Evolutionary conservation across 2,329 filamentous ascomycete species (phyloP), one percentile per base, ranked within the genome.

Genomic region (Trichophaea hybrida): DNA sequence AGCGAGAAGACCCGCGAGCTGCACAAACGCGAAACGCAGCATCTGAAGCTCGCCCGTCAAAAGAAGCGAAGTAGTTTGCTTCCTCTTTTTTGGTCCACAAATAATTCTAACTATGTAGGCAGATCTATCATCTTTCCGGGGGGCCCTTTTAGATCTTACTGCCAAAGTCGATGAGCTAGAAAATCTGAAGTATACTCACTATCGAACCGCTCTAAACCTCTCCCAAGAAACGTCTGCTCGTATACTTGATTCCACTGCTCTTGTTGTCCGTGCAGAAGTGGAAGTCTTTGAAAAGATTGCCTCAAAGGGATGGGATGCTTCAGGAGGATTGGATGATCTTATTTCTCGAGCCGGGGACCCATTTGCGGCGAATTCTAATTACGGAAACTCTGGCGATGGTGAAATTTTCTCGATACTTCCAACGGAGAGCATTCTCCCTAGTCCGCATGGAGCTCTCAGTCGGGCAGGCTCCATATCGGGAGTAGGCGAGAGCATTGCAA

Each of bases 211-310:
- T 64, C 71, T 85, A 57, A 73, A 80, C 60, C 81, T 84, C 69
- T 80, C 80, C 68, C 82, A 85, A 70, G 81, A 83, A 66, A 81
- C 81, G 64, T 83, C 80, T 66, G 74, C 71, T 32, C 75, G 75
- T 64, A 83, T 85, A 65, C 76, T 83, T 15, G 82, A 85, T 59
- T 80, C 81, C 15, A 79, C 79, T 67, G 83, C 81, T 67, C 81
- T 79, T 62, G 75, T 85, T 8, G 82, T 84, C 10, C 75, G 82
- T 15, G 82, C 82, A 58, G 82, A 85, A 72, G 79, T 85, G 17
- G 82, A 85, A 70, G 85, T 85, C 33, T 84, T 84, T 60, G 82
- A 85, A 72, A 75, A 78, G 31, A 72, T 85, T 31, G 82, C 82
- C 17, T 73, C 81, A 61, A 85, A 85, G 67, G 82, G 82, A 6